Conservation (phyloP, 1,284 basidiomycete species). For the Caloboletus inedulis region DNA sequence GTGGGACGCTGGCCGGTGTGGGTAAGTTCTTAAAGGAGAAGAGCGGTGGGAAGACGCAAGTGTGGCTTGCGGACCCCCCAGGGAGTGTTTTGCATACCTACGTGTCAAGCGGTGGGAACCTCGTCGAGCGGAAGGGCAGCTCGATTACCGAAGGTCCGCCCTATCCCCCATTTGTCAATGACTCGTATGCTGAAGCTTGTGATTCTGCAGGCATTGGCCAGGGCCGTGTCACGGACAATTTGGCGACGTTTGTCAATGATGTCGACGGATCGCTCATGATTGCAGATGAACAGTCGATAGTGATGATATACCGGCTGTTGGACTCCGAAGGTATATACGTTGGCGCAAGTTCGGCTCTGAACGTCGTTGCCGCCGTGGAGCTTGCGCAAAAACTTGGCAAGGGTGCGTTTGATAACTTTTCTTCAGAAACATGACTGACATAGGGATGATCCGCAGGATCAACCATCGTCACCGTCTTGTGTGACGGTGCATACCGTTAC, state of each 20-base stretch:
- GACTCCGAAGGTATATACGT: constrained; percentile 94
- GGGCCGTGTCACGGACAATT: constrained; percentile 93
- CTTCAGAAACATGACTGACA: not conserved
- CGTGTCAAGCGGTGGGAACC: constrained; percentile 76
- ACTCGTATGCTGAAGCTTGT: constrained; percentile 6
- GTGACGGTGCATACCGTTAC: constrained; percentile 96
- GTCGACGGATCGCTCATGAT: constrained; percentile 84
- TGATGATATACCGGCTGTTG: constrained; percentile 91
- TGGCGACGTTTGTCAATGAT: constrained; percentile 79
- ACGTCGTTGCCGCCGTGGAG: constrained; percentile 91
- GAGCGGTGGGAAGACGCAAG: constrained; percentile 77
- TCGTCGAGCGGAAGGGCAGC: constrained; percentile 79
- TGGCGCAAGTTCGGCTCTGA: constrained; percentile 94
- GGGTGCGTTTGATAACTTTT: constrained; percentile 42
- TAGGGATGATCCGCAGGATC: constrained; percentile 52
- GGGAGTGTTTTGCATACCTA: constrained; percentile 91
- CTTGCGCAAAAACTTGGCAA: constrained; percentile 84
- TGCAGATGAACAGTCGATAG: constrained; percentile 86
- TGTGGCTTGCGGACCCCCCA: constrained; percentile 96
- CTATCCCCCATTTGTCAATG: not conserved
- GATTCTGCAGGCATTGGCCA: constrained; percentile 82
- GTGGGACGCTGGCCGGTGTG: constrained; percentile 90
- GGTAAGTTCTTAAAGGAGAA: constrained; percentile 86
- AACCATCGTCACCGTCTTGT: constrained; percentile 86
- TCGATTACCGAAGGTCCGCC: constrained; percentile 91